Evolutionary conservation across 75 land plant genomes (phyloP), one percentile per base, ranked within the genome.

Genomic region (Ceratopteris richardii): DNA sequence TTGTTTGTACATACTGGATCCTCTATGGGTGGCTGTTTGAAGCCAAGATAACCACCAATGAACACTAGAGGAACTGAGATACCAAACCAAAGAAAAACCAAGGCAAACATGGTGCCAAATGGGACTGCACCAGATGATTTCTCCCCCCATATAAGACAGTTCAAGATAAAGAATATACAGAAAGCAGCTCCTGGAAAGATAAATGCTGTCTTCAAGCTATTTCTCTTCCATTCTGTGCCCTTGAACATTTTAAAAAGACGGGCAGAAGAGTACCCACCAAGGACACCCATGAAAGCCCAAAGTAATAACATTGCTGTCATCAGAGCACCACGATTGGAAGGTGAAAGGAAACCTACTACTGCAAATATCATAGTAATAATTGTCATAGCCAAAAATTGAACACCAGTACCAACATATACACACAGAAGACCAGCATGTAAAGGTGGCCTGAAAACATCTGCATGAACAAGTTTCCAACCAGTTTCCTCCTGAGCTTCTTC

Each of bases 401-500:
- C 93, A 4, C 92, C 97, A 39, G 88, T 87, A 22, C 97, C 97
- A 31, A 72, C 93, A 66, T 83, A 83, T 0, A 90, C 91, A 51
- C 96, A 90, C 2, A 90, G 85, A 17, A 82, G 66, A n/a, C 83
- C 80, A 22, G 87, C 68, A 16, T 82, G 71, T 1, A 46, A 19
- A 43, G 97, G 97, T 25, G 97, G 72, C 67, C 97, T 69, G 78
- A 92, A 92, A 33, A 92, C 93, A 80, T 92, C 97, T n/a, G 83
- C 97, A 79, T 92, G 97, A 31, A 84, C 93, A 20, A 92, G 61
- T 70, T 88, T 92, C 97, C 97, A 92, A 4, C 93, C 89, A 25
- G 89, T 92, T 67, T 92, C 97, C 65, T 92, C 97, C 61, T 87
- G 89, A 11, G 89, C 88, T 68, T 88, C 97, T 69, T 92, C 93